These are phyloP conservation scores for Lactarius trivialis DNA, from an alignment of 768 basidiomycete species.

Conservation along the genomic window DNA sequence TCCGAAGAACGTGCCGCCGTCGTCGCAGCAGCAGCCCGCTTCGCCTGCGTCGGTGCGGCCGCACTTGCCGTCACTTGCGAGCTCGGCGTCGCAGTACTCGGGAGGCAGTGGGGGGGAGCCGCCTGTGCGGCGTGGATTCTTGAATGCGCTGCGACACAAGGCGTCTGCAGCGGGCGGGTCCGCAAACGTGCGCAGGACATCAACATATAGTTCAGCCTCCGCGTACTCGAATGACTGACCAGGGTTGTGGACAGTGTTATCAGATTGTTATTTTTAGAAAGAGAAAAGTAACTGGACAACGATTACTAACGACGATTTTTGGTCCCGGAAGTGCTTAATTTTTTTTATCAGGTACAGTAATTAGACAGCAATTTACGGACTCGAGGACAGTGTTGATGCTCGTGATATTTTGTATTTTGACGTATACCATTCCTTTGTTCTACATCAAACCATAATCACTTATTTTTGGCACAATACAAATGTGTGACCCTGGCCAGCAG, in stretches of 20 bases:
- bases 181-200: not conserved
- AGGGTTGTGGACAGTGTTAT: not conserved
- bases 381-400: not conserved
- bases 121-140: conserved; percentile 26
- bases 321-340: not conserved
- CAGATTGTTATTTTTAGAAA: not conserved
- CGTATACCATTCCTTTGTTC: not conserved
- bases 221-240: conserved; percentile 16
- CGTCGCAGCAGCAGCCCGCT: not conserved
- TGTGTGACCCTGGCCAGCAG: not conserved
- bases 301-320: not conserved
- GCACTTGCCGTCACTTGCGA: conserved; percentile 30
- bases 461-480: not conserved
- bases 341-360: not conserved
- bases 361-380: not conserved
- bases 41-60: conserved; percentile 11
- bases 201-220: conserved; percentile 20
- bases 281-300: not conserved
- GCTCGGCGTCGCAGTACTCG: conserved; percentile 35
- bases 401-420: conserved; percentile 1
- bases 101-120: conserved; percentile 36
- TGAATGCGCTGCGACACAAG: conserved; percentile 23
- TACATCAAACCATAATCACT: not conserved
- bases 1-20: not conserved
- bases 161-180: not conserved